Evolutionary conservation across 345 rosid species (phyloP).

Genomic region (Kernera saxatilis): DNA sequence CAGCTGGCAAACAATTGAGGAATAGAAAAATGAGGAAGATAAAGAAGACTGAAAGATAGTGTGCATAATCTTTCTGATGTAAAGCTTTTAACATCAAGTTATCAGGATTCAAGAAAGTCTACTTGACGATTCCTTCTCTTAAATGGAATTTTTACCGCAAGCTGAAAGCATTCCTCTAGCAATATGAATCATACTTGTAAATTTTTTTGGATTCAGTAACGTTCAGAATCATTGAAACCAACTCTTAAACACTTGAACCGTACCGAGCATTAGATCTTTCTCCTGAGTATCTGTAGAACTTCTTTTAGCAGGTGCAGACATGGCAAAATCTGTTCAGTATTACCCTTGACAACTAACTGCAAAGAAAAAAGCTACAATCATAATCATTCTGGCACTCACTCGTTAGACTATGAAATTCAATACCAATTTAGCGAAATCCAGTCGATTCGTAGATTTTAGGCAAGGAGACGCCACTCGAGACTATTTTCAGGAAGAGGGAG

Average conservation of each 20-base stretch:
- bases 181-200: background rate
- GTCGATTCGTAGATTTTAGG: background rate
- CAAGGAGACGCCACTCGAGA: background rate
- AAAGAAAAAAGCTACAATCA: constrained; percentile 6
- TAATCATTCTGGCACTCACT: background rate
- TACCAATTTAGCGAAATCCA: background rate
- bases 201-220: background rate
- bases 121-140: background rate
- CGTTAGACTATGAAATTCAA: constrained; percentile 10
- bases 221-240: background rate
- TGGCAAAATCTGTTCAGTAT: constrained; percentile 18
- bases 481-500: background rate
- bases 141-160: background rate
- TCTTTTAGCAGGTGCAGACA: constrained; percentile 43
- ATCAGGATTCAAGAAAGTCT: constrained; percentile 6
- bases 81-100: background rate
- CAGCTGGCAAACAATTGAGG: background rate
- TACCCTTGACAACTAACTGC: constrained; percentile 18
- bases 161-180: background rate
- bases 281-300: constrained; percentile 34
- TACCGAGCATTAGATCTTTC: constrained; percentile 46
- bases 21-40: background rate
- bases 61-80: constrained; percentile 1
- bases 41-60: background rate
- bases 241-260: background rate